phyloP scores from a whole-genome alignment of 305 asterid species.

The Fraxinus dipetala region DNA sequence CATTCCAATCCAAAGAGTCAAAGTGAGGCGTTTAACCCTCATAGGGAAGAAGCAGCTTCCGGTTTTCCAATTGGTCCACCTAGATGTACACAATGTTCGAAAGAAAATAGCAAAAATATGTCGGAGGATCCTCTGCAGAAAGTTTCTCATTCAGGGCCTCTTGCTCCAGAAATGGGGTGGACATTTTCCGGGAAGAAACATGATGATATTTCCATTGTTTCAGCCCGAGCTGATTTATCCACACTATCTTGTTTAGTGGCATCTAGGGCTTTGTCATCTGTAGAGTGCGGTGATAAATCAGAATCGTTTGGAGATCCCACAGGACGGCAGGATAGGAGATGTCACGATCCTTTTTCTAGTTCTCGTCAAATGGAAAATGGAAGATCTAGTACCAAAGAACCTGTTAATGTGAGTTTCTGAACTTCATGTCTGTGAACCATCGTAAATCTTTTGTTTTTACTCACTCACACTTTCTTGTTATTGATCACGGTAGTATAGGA shows the following conservation, averaged over 20 bases:
- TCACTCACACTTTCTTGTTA: not conserved
- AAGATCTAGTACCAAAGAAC: constrained; percentile 39
- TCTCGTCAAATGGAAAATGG: constrained; percentile 41
- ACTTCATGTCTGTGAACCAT: not conserved
- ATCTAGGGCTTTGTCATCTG: constrained; percentile 44
- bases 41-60: constrained; percentile 34
- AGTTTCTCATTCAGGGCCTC: constrained; percentile 63
- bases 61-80: constrained; percentile 36
- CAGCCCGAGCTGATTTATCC: constrained; percentile 37
- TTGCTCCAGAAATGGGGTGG: constrained; percentile 55
- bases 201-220: constrained; percentile 30
- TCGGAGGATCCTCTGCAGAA: constrained; percentile 34
- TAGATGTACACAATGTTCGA: constrained; percentile 27
- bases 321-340: constrained; percentile 44
- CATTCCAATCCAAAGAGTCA: constrained; percentile 44
- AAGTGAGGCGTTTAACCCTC: constrained; percentile 41
- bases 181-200: constrained; percentile 38
- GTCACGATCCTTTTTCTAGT: constrained; percentile 29
- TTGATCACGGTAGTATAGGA: not conserved
- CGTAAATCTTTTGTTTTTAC: not conserved
- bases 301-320: constrained; percentile 41
- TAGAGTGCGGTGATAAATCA: constrained; percentile 37
- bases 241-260: constrained; percentile 44
- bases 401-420: constrained; percentile 39
- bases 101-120: constrained; percentile 36